phyloP scores from a whole-genome alignment of 2,329 filamentous ascomycete species.

The Elsinoe ampelina region DNA sequence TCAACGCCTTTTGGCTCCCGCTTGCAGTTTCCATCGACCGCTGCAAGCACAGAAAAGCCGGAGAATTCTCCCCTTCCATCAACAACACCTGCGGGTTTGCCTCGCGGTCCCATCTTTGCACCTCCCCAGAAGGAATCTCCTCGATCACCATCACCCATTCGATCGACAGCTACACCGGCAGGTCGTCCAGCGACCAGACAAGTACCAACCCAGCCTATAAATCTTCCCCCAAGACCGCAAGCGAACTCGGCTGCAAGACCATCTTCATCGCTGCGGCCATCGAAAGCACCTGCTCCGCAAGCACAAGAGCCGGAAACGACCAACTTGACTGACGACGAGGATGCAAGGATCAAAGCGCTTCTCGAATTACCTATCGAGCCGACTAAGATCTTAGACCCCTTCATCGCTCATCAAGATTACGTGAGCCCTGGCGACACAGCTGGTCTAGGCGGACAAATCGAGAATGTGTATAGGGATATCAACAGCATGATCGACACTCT shows the following conservation, averaged over 20 bases:
- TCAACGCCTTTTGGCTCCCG: constrained; percentile 14
- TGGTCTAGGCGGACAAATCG: constrained; percentile 39
- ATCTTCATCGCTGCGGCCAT: constrained; percentile 18
- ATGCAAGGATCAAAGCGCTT: constrained; percentile 56
- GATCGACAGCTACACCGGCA: constrained; percentile 45
- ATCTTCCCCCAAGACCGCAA: constrained; percentile 15
- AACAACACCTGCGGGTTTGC: constrained; percentile 17
- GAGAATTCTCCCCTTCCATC: constrained; percentile 9
- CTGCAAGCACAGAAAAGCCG: neutral
- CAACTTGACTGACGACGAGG: constrained; percentile 57
- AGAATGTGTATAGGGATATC: constrained; percentile 61
- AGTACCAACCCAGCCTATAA: constrained; percentile 14
- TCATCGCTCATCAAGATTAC: constrained; percentile 50
- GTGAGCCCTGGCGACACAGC: constrained; percentile 30
- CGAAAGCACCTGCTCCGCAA: constrained; percentile 23
- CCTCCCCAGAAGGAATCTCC: constrained; percentile 31
- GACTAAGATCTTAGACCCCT: constrained; percentile 56
- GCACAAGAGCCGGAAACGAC: constrained; percentile 32
- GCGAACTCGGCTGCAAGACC: constrained; percentile 20
- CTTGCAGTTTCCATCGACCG: constrained; percentile 15
- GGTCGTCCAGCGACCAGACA: constrained; percentile 14
- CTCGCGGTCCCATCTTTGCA: constrained; percentile 16
- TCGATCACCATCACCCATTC: constrained; percentile 63
- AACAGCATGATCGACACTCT: constrained; percentile 92
- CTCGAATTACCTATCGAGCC: constrained; percentile 53